Conservation (phyloP, 2,329 filamentous ascomycete genomes). For the Phialophora tarda region DNA sequence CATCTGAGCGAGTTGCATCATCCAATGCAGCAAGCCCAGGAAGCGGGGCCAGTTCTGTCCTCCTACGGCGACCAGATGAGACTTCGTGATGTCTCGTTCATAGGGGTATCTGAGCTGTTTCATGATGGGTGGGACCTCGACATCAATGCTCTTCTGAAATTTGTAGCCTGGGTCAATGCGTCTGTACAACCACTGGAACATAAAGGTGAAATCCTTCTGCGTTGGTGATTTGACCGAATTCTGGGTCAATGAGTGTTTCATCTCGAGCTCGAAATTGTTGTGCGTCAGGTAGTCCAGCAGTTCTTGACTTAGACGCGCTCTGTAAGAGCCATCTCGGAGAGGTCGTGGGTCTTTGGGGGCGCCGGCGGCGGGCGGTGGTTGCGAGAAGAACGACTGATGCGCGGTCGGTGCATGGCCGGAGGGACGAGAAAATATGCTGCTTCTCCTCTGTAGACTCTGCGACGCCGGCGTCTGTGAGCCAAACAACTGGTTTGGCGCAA, state of each 20-base stretch:
- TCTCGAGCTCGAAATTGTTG: slow-evolving; percentile 96
- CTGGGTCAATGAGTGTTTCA: slow-evolving; percentile 89
- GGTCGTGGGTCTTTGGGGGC: slow-evolving; percentile 86
- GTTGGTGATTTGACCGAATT: slow-evolving; percentile 93
- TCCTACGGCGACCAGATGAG: slow-evolving; percentile 90
- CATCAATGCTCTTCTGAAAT: slow-evolving; percentile 93
- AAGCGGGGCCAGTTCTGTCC: slow-evolving; percentile 98
- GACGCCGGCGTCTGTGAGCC: slow-evolving; percentile 59
- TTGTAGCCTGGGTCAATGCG: slow-evolving; percentile 92
- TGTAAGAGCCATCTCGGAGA: slow-evolving; percentile 78
- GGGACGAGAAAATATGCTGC: slow-evolving; percentile 81
- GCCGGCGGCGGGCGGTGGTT: slow-evolving; percentile 78
- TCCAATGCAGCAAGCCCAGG: slow-evolving; percentile 92
- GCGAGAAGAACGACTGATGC: slow-evolving; percentile 94
- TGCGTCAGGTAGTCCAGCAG: slow-evolving; percentile 88
- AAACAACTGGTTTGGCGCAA: slow-evolving; percentile 64
- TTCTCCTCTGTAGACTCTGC: slow-evolving; percentile 67
- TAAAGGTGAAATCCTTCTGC: slow-evolving; percentile 96
- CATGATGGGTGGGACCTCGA: slow-evolving; percentile 88
- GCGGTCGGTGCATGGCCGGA: slow-evolving; percentile 70
- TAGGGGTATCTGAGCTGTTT: slow-evolving; percentile 95
- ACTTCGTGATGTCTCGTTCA: slow-evolving; percentile 94
- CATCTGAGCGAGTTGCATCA: slow-evolving; percentile 97
- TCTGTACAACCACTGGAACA: slow-evolving; percentile 98
- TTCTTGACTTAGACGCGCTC: slow-evolving; percentile 83